Evolutionary conservation across 805 yeast species (phyloP).

Genomic region (Brettanomyces anomalus): DNA sequence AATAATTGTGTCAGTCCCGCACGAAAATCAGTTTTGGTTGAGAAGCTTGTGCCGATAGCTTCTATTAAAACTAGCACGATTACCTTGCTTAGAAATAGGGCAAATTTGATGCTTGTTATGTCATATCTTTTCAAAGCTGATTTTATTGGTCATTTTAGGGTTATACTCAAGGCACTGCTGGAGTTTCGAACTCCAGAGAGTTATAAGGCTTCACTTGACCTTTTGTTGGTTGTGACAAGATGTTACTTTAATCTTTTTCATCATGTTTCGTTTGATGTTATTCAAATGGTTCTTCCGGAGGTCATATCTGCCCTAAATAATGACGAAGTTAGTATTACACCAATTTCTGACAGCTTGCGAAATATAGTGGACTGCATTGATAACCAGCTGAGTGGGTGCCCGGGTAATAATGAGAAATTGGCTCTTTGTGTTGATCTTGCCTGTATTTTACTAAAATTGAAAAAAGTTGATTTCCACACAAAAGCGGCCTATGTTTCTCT

Average conservation of each 20-base stretch:
- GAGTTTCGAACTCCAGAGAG: constrained; percentile 2
- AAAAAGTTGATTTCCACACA: constrained; percentile 6
- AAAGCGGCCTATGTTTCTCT: constrained; percentile 3
- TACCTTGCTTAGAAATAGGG: constrained; percentile 20
- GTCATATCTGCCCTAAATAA: constrained; percentile 3
- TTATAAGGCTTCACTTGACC: constrained; percentile 8
- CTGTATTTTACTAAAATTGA: constrained; percentile 7
- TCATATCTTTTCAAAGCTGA: constrained; percentile 21
- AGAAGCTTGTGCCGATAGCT: constrained; percentile 27
- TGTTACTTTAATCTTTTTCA: constrained; percentile 8
- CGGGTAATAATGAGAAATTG: background rate
- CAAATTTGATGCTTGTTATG: constrained; percentile 22
- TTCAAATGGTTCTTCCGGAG: constrained; percentile 1
- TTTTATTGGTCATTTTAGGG: constrained; percentile 15
- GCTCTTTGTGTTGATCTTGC: constrained; percentile 5
- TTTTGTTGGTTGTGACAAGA: constrained; percentile 7
- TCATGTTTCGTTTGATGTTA: constrained; percentile 12
- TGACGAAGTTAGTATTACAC: background rate
- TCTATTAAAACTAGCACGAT: constrained; percentile 18
- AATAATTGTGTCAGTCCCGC: constrained; percentile 10
- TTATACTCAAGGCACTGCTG: constrained; percentile 11
- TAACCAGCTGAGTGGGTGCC: background rate
- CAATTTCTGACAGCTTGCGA: background rate
- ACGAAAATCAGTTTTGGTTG: constrained; percentile 17
- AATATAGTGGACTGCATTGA: background rate